Evolutionary conservation across 768 basidiomycete species (phyloP).

Genomic region (Panellus pusillus): DNA sequence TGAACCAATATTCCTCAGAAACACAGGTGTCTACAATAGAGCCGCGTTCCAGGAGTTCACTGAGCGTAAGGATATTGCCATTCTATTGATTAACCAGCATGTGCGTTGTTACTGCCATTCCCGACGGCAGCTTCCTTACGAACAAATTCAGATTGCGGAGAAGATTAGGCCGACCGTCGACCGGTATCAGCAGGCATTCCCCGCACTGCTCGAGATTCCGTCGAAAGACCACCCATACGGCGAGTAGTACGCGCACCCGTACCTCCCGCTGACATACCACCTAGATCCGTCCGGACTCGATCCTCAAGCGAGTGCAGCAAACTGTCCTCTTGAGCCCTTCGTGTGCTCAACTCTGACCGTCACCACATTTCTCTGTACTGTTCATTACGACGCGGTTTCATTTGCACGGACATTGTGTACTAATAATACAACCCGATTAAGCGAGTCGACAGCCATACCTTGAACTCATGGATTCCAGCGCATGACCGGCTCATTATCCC

Average conservation of each 20-base stretch:
- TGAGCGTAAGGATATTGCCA: constrained; percentile 91
- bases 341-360: no score
- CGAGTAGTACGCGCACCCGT: constrained; percentile 35
- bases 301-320: constrained; percentile 97
- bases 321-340: constrained; percentile 80
- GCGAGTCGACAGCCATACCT: constrained; percentile 22
- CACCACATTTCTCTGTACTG: constrained; percentile 33
- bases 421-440: constrained; percentile 26
- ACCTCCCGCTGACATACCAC: constrained; percentile 17
- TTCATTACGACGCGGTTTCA: constrained; percentile 17
- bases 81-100: constrained; percentile 97
- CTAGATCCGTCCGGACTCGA: constrained; percentile 90
- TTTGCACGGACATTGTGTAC: constrained; percentile 19
- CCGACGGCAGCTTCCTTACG: neutral
- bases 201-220: constrained; percentile 95
- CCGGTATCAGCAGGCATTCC: constrained; percentile 94
- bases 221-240: constrained; percentile 99
- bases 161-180: constrained; percentile 95
- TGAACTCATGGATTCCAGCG: constrained; percentile 49
- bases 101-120: constrained; percentile 44
- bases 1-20: constrained; percentile 47
- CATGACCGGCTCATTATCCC: constrained; percentile 71
- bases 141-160: constrained; percentile 77
- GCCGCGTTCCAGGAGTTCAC: constrained; percentile 93
- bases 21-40: constrained; percentile 88